phyloP scores from a whole-genome alignment of 495 filamentous ascomycete species.

The Penicillium tannophilum region DNA sequence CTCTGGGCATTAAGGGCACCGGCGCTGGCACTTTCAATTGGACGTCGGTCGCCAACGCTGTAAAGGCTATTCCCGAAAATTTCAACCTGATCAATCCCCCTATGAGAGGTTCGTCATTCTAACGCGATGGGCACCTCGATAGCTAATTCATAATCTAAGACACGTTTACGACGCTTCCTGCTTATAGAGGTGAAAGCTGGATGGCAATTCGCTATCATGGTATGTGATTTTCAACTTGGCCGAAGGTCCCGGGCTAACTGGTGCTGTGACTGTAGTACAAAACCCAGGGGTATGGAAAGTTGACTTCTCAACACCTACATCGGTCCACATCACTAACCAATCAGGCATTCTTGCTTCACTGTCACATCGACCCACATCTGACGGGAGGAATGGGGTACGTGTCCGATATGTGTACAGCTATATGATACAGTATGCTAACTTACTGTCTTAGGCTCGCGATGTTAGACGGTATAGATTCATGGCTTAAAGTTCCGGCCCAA shows the following conservation, averaged over 20 bases:
- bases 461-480: constrained; percentile 52
- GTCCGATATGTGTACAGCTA: not conserved
- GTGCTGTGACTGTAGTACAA: constrained; percentile 14
- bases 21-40: constrained; percentile 45
- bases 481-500: constrained; percentile 30
- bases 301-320: not conserved
- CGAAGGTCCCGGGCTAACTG: not conserved
- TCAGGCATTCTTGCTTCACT: constrained; percentile 51
- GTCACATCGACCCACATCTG: constrained; percentile 55
- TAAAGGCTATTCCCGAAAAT: constrained; percentile 33
- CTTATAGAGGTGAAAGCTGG: constrained; percentile 24
- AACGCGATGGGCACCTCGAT: not conserved
- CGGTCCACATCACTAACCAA: not conserved
- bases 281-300: constrained; percentile 41
- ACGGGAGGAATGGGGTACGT: constrained; percentile 43
- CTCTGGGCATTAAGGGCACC: constrained; percentile 11
- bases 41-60: constrained; percentile 44
- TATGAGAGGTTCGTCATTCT: constrained; percentile 32
- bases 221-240: not conserved
- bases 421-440: not conserved
- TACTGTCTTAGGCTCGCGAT: constrained; percentile 31
- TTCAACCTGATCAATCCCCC: constrained; percentile 28
- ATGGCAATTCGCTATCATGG: constrained; percentile 53
- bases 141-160: constrained; percentile 14
- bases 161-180: constrained; percentile 39